Evolutionary conservation across 805 yeast species (phyloP).

Genomic region (Saccharomycopsis fibuligera): DNA sequence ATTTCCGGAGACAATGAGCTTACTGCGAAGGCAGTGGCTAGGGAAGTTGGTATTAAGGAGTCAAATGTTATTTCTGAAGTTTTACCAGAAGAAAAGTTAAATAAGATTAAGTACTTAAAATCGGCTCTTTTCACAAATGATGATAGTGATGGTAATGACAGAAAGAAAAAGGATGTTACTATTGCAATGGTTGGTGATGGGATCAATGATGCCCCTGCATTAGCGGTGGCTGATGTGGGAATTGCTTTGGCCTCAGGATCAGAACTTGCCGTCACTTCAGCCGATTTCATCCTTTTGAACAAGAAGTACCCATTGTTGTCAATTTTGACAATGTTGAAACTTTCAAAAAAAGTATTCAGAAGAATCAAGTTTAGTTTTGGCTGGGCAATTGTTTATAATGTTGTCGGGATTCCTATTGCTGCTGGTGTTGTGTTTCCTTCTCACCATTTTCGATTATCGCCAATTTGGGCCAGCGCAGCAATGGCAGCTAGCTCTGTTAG

Average conservation of each 20-base stretch:
- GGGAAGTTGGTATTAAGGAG: constrained; percentile 60
- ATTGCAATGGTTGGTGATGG: constrained; percentile 86
- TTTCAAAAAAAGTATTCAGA: constrained; percentile 43
- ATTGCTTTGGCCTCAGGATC: constrained; percentile 83
- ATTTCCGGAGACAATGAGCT: constrained; percentile 68
- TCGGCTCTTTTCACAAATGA: constrained; percentile 28
- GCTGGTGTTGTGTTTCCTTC: constrained; percentile 62
- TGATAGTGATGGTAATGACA: constrained; percentile 10
- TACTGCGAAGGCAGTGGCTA: constrained; percentile 76
- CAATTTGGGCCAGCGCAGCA: constrained; percentile 64
- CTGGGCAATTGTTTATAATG: constrained; percentile 54
- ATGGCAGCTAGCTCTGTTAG: constrained; percentile 57
- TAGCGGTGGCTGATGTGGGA: constrained; percentile 73
- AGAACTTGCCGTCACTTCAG: constrained; percentile 67
- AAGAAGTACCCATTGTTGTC: constrained; percentile 45
- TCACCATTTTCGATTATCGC: constrained; percentile 45
- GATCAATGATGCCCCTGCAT: constrained; percentile 72
- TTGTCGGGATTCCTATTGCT: constrained; percentile 55
- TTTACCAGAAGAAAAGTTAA: constrained; percentile 67
- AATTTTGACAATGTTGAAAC: constrained; percentile 47
- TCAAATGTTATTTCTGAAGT: constrained; percentile 60
- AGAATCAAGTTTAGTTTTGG: constrained; percentile 52
- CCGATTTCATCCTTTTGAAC: constrained; percentile 63
- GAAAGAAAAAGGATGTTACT: constrained; percentile 22
- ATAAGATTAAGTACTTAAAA: constrained; percentile 50